A percentile compares a stretch with the other conserved stretches of the same genome.
These are phyloP conservation scores for Phytophthora podocarpi DNA, from an alignment of 352 stramenopile species.

Conservation along the genomic window DNA sequence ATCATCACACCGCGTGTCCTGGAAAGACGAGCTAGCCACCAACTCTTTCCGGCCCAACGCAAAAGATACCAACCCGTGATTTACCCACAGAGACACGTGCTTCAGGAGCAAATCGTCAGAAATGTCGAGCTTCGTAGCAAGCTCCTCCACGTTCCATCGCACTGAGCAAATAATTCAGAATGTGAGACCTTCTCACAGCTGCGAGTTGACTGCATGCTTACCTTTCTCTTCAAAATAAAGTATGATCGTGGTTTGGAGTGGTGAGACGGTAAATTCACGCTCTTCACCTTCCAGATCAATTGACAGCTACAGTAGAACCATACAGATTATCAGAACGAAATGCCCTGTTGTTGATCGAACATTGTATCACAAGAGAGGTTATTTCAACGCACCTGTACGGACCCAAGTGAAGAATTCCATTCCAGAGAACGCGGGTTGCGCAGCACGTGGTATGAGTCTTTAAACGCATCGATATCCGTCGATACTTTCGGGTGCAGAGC, in stretches of 20 bases:
- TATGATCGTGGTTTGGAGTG: conserved; percentile 94
- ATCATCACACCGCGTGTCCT: conserved; percentile 45
- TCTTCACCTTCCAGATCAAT: conserved; percentile 90
- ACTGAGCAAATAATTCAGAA: conserved; percentile 29
- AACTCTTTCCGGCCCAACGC: conserved; percentile 48
- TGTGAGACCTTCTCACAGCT: not conserved
- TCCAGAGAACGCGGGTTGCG: conserved; percentile 94
- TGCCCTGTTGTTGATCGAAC: not conserved
- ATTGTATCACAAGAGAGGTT: not conserved
- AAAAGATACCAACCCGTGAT: conserved; percentile 66
- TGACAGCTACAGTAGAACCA: conserved; percentile 39
- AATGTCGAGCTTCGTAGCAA: conserved; percentile 67
- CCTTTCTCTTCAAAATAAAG: conserved; percentile 95
- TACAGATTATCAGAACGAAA: conserved; percentile 2
- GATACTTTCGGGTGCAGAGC: conserved; percentile 87
- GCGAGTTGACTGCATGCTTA: conserved; percentile 10
- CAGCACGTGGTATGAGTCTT: conserved; percentile 90
- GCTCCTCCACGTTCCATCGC: conserved; percentile 61
- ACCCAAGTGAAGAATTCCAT: conserved; percentile 95
- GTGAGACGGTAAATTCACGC: conserved; percentile 91
- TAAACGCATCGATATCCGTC: conserved; percentile 87
- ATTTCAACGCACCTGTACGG: conserved; percentile 74
- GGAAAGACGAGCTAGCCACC: conserved; percentile 47
- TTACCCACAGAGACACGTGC: conserved; percentile 72
- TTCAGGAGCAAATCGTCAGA: conserved; percentile 62